phyloP scores from a whole-genome alignment of 1,139 yeast species.

The Meyerozyma carpophila region DNA sequence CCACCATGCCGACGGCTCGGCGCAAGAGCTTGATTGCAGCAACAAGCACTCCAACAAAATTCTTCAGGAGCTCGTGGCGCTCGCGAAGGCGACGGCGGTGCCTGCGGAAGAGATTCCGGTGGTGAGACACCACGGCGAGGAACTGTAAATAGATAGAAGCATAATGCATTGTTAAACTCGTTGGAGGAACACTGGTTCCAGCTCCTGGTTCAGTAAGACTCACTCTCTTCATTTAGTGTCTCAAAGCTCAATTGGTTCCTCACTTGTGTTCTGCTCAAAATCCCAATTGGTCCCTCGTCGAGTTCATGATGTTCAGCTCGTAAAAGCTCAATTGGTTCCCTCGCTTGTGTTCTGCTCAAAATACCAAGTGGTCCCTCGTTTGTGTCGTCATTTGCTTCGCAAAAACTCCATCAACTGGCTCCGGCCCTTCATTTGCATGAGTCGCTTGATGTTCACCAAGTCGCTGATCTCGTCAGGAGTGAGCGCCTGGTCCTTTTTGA shows the following conservation, averaged over 20 bases:
- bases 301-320: too few relatives aligned
- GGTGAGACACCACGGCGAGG: background rate
- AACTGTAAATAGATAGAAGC: background rate
- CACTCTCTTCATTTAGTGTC: too few relatives aligned
- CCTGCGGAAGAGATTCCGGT: conserved; percentile 23
- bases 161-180: background rate
- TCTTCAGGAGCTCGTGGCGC: conserved; percentile 24
- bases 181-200: too few relatives aligned
- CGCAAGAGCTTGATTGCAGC: conserved; percentile 29
- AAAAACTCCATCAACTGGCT: background rate
- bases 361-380: too few relatives aligned
- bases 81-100: conserved; percentile 27
- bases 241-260: too few relatives aligned
- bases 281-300: too few relatives aligned
- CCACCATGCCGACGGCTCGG: conserved; percentile 15
- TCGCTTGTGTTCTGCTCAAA: too few relatives aligned
- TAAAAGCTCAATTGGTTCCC: background rate
- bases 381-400: too few relatives aligned
- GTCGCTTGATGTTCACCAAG: conserved; percentile 46
- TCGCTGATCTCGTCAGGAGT: conserved; percentile 43
- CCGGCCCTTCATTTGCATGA: background rate
- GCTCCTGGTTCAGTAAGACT: too few relatives aligned
- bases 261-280: too few relatives aligned
- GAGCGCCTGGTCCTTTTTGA: background rate
- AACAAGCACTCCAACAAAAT: conserved; percentile 21